A percentile compares a stretch with the other conserved stretches of the same genome.
Evolutionary conservation across 2,329 filamentous ascomycete genomes (phyloP).

Genomic region (Microdochium nivale): DNA sequence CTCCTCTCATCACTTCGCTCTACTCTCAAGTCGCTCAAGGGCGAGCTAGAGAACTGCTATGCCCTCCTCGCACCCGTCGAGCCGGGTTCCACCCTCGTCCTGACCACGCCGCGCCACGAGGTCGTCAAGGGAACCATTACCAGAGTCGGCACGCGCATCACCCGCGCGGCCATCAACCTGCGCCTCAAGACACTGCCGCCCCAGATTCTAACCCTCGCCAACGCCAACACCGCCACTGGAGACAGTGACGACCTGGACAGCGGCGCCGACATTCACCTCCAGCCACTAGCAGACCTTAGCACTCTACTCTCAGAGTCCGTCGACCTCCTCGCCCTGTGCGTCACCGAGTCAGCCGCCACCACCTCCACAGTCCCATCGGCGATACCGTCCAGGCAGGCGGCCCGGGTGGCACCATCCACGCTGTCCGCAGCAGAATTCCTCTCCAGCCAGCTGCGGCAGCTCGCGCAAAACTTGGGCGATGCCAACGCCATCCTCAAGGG

Average conservation of each 20-base stretch:
- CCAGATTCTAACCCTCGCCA: slow-evolving; percentile 39
- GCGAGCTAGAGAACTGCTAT: slow-evolving; percentile 81
- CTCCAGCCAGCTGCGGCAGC: slow-evolving; percentile 44
- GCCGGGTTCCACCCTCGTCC: slow-evolving; percentile 77
- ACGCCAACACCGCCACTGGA: slow-evolving; percentile 10
- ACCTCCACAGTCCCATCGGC: slow-evolving; percentile 42
- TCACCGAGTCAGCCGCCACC: slow-evolving; percentile 45
- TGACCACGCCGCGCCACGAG: slow-evolving; percentile 82
- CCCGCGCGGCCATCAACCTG: slow-evolving; percentile 78
- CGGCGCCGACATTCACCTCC: slow-evolving; percentile 47
- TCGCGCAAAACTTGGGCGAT: slow-evolving; percentile 45
- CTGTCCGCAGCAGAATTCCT: slow-evolving; percentile 27
- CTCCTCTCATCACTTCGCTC: slow-evolving; percentile 40
- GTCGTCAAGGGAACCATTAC: slow-evolving; percentile 89
- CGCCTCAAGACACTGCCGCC: slow-evolving; percentile 60
- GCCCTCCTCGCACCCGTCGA: slow-evolving; percentile 77
- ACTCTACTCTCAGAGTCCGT: slow-evolving; percentile 75
- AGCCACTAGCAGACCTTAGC: slow-evolving; percentile 63
- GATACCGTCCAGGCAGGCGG: slow-evolving; percentile 35
- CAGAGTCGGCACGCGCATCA: slow-evolving; percentile 78
- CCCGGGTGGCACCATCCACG: neutral
- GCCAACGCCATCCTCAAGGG: slow-evolving; percentile 48
- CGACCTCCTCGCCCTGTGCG: slow-evolving; percentile 71
- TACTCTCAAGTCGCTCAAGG: slow-evolving; percentile 40
- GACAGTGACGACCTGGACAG: neutral